Evolutionary conservation across 1,284 basidiomycete species (phyloP), one percentile per base, ranked within the genome.

Genomic region (Somion occarium): DNA sequence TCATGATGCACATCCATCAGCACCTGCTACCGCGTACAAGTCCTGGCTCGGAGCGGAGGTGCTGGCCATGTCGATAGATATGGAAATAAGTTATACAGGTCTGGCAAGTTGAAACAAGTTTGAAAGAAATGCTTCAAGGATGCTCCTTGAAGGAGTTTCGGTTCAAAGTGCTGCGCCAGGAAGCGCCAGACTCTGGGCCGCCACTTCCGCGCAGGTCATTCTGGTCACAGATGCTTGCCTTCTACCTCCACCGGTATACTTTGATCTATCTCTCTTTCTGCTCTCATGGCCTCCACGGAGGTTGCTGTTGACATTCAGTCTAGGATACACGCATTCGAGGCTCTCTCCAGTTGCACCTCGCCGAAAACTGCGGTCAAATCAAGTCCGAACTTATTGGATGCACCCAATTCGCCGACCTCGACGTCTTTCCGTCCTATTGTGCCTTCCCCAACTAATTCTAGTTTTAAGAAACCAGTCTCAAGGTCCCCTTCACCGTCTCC

Each of bases 11-110:
- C 4, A 27, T 37, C 27, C 23, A 11, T 46, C 53, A 53, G 34
- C 59, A 79, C 83, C 83, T 68, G 83, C 83, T 34, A 84, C 78
- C 24, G 82, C 83, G 60, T 85, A 85, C 46, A 85, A 75, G 53
- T 82, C 75, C 15, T 45, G 20, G 25, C 49, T 45, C 15, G 15
- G 7, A 7, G 7, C 30, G 56, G 57, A 19, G 23, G 44, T 23
- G n/a, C n/a, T n/a, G 18, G 44, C 44, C 44, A 45, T 45, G 5
- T 18, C 22, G 44, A 24, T 45, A 22, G 22, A 18, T 12, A n/a
- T n/a, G n/a, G n/a, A n/a, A n/a, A n/a, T n/a, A n/a, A n/a, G n/a
- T n/a, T n/a, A n/a, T n/a, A n/a, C n/a, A n/a, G n/a, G n/a, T n/a
- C n/a, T n/a, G n/a, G n/a, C n/a, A n/a, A n/a, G n/a, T n/a, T n/a